Base-by-base conservation (phyloP, 352 stramenopile species). In the Globisporangium acanthophoron region DNA sequence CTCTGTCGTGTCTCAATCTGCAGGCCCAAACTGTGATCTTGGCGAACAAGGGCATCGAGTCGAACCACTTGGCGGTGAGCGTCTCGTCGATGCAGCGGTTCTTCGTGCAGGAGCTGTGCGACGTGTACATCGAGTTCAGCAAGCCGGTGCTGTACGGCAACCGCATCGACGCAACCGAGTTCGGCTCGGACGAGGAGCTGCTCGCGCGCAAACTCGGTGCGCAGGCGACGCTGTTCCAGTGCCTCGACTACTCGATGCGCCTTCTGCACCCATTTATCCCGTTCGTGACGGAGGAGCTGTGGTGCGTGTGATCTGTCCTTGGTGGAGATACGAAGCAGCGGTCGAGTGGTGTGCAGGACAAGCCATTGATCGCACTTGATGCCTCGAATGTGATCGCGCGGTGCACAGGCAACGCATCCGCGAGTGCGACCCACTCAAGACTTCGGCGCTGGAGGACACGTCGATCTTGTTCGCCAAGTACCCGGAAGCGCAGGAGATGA, bases 231-330 rank as follows among this genome's bases (percentile, higher is more conserved):
- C 74, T 99, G 7, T 98, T 95, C 72, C 76, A 94, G 31, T 97
- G 92, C 39, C 71, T 99, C 41, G 97, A 99, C 61, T 86, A 86
- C 61, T 97, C 92, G 20, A 88, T 99, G 65, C 88, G 96, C 20
- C 78, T 99, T 51, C 70, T 99, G 39, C 98, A 99, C 66, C 97
- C 97, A 7, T 97, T 99, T 68, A 98, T 99, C 70, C 98, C 98
- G n/a, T 99, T 99, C 70, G 93, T 99, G 24, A 99, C 97, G 0
- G 98, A 99, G 78, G 98, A 99, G 71, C 78, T 99, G 11, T 99
- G 97, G 97, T 96, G 96, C 11, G 67, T 53, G 20, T 33, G 18
- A 15, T 12, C 5, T 47, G 9, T 2, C 11, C 13, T 47, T 18
- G 15, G n/a, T 47, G 16, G 33, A 6, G 5, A 37, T 37, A 11